Percentiles rank a stretch among this genome's conserved stretches.
Conservation (phyloP, 306 rosid species). For the Rosa chinensis region DNA sequence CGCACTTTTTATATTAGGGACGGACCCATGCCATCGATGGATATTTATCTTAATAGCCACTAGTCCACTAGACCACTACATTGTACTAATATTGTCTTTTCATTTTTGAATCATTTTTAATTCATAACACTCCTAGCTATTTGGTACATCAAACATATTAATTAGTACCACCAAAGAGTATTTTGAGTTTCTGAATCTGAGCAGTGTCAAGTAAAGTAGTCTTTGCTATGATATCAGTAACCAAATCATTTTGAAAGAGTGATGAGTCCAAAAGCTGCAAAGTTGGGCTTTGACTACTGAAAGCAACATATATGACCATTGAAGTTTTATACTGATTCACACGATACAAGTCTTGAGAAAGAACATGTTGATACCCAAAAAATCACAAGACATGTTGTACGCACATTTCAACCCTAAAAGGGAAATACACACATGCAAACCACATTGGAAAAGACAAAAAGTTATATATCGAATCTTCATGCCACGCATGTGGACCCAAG, state of each 20-base stretch:
- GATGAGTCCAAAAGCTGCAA: conserved; percentile 63
- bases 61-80: no score
- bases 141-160: conserved; percentile 6
- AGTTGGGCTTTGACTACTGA: conserved; percentile 69
- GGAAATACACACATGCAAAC: no score
- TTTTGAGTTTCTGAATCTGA: conserved; percentile 70
- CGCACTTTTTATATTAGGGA: background rate
- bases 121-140: background rate
- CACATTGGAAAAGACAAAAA: no score
- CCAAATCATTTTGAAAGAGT: conserved; percentile 63
- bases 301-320: conserved; percentile 42
- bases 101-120: background rate
- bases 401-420: no score
- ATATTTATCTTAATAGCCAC: no score
- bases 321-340: conserved; percentile 31
- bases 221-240: conserved; percentile 38
- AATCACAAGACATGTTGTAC: no score
- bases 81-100: no score
- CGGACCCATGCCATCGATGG: no score
- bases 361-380: conserved; percentile 10
- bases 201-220: conserved; percentile 65
- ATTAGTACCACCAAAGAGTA: conserved; percentile 68
- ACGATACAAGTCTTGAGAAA: conserved; percentile 75
- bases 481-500: no score
- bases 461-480: no score